Evolutionary conservation across 2,329 filamentous ascomycete species (phyloP).

Genomic region (Metarhizium rileyi): DNA sequence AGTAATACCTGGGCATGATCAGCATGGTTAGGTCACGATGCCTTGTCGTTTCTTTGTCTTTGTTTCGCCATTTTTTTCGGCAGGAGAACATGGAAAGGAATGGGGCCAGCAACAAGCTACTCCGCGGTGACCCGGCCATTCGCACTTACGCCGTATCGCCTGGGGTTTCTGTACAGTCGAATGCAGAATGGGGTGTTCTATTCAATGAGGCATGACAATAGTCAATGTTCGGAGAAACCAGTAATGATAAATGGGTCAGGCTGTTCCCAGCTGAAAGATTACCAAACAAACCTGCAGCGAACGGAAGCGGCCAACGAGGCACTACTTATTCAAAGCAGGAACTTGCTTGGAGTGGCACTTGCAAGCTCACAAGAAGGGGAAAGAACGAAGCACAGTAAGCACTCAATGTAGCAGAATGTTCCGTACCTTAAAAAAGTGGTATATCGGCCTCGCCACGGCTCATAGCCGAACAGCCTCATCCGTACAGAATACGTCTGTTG

Average conservation of each 20-base stretch:
- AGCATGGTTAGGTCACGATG: too few species aligned
- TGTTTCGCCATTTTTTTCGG: too few species aligned
- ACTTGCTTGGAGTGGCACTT: too few species aligned
- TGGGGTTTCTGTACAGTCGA: background rate
- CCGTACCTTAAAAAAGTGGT: background rate
- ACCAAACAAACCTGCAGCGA: too few species aligned
- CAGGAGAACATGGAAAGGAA: too few species aligned
- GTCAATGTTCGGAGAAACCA: background rate
- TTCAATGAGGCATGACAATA: background rate
- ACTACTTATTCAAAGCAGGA: too few species aligned
- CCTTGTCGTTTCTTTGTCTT: too few species aligned
- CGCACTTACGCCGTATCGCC: background rate
- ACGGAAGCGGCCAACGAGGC: too few species aligned
- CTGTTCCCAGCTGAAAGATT: background rate
- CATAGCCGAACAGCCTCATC: constrained; percentile 6
- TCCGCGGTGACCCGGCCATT: background rate
- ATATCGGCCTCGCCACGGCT: constrained; percentile 3
- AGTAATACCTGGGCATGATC: too few species aligned
- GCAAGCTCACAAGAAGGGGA: too few species aligned
- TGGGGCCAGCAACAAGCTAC: background rate
- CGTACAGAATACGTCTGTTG: background rate
- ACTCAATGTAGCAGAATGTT: too few species aligned
- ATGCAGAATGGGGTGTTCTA: background rate
- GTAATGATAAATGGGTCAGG: background rate
- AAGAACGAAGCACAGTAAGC: too few species aligned